Evolutionary conservation across 164 flowering plant species (phyloP).

Genomic region (Cinnamomum chago): DNA sequence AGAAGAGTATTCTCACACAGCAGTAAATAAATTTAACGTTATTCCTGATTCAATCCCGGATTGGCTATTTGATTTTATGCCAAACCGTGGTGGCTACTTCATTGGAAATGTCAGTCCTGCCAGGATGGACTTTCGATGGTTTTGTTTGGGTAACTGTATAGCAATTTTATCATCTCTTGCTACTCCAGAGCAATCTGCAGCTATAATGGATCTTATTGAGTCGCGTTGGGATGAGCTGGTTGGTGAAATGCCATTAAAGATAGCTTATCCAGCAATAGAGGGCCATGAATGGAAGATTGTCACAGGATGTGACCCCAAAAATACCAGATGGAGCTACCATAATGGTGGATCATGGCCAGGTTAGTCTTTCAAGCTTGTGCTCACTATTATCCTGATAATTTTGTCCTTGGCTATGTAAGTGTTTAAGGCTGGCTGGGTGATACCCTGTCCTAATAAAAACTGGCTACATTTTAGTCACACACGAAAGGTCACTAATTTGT

Average conservation of each 20-base stretch:
- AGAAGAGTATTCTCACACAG: slow-evolving; percentile 18
- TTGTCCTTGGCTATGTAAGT: not conserved
- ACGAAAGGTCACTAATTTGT: not conserved
- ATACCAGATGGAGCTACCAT: slow-evolving; percentile 34
- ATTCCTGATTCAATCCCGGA: slow-evolving; percentile 11
- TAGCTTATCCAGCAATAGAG: slow-evolving; percentile 55
- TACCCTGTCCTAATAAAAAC: not conserved
- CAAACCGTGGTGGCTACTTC: slow-evolving; percentile 10
- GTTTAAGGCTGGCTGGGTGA: not conserved
- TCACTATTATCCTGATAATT: not conserved
- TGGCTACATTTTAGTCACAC: not conserved
- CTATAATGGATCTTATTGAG: slow-evolving; percentile 30
- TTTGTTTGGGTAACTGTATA: slow-evolving; percentile 12
- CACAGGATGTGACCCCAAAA: slow-evolving; percentile 23
- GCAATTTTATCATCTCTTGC: slow-evolving; percentile 9
- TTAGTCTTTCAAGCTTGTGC: not conserved
- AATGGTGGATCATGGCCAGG: slow-evolving; percentile 72
- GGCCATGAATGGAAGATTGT: slow-evolving; percentile 57
- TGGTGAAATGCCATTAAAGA: slow-evolving; percentile 56
- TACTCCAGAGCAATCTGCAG: slow-evolving; percentile 9
- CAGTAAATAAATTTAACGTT: slow-evolving; percentile 10
- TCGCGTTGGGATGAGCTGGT: slow-evolving; percentile 61
- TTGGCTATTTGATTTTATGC: slow-evolving; percentile 21
- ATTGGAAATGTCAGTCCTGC: slow-evolving; percentile 14
- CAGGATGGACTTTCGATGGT: slow-evolving; percentile 16